Evolutionary conservation across 2,329 filamentous ascomycete genomes (phyloP).

Genomic region (Xylariaceae sp.): DNA sequence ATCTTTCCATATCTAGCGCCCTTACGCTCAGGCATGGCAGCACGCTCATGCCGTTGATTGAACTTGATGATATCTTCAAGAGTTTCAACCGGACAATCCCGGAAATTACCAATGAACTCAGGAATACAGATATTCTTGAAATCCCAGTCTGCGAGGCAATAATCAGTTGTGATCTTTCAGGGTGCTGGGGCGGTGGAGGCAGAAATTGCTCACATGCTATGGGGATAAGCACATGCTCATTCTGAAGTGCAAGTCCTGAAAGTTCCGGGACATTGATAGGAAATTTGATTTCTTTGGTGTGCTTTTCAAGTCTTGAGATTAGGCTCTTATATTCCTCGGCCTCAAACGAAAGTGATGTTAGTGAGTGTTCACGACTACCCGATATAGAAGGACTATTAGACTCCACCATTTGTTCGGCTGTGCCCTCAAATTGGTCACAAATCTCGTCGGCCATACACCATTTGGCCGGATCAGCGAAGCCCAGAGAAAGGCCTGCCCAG

Average conservation of each 20-base stretch:
- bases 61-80: background rate
- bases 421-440: background rate
- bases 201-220: conserved; percentile 1
- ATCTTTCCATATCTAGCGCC: too few species aligned
- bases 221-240: background rate
- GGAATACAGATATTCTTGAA: background rate
- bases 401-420: background rate
- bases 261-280: background rate
- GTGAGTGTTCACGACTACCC: background rate
- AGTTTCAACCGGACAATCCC: background rate
- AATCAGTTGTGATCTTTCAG: too few species aligned
- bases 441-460: background rate
- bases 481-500: background rate
- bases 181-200: too few species aligned
- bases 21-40: background rate
- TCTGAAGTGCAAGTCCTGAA: background rate
- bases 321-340: background rate
- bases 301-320: background rate
- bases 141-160: background rate
- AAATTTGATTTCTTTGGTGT: background rate
- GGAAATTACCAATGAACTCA: background rate
- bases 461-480: background rate
- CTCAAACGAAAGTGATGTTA: too few species aligned
- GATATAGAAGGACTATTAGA: background rate
- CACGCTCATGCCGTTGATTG: background rate